These are phyloP conservation scores for Penicillium desertorum DNA, from an alignment of 495 filamentous ascomycete genomes.

Conservation along the genomic window DNA sequence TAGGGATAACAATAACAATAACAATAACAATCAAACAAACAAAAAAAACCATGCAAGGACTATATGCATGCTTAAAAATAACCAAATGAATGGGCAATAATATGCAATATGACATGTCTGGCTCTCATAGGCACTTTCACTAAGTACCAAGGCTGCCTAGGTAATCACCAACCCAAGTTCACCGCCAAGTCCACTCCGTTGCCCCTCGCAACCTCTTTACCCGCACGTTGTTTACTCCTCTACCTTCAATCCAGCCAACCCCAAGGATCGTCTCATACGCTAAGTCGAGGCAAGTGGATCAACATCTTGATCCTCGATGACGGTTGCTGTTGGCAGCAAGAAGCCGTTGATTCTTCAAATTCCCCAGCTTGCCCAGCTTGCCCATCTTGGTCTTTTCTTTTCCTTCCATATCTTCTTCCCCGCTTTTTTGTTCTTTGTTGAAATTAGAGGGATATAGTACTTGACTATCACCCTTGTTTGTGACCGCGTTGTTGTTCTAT, in stretches of 20 bases:
- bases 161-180: slow-evolving; percentile 15
- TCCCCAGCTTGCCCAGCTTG: slow-evolving; percentile 30
- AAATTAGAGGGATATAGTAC: slow-evolving; percentile 11
- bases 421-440: slow-evolving; percentile 22
- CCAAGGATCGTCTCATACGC: slow-evolving; percentile 29
- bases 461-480: slow-evolving; percentile 3
- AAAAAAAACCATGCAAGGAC: slow-evolving; percentile 5
- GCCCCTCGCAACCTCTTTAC: slow-evolving; percentile 41
- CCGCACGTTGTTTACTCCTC: slow-evolving; percentile 44
- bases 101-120: slow-evolving; percentile 13
- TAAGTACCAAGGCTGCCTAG: slow-evolving; percentile 6
- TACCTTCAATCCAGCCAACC: slow-evolving; percentile 28
- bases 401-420: slow-evolving; percentile 20
- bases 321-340: slow-evolving; percentile 29
- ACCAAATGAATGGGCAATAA: slow-evolving; percentile 2
- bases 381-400: slow-evolving; percentile 18
- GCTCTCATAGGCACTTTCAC: slow-evolving; percentile 9
- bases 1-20: not conserved
- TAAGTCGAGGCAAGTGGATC: slow-evolving; percentile 30
- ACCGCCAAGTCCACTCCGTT: slow-evolving; percentile 33
- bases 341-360: slow-evolving; percentile 33
- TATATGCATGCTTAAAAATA: not conserved
- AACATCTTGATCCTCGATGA: slow-evolving; percentile 32
- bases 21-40: not conserved
- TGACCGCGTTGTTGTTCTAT: slow-evolving; percentile 25